Evolutionary conservation across 2,329 filamentous ascomycete species (phyloP).

Genomic region (Ophiosphaerella narmari): DNA sequence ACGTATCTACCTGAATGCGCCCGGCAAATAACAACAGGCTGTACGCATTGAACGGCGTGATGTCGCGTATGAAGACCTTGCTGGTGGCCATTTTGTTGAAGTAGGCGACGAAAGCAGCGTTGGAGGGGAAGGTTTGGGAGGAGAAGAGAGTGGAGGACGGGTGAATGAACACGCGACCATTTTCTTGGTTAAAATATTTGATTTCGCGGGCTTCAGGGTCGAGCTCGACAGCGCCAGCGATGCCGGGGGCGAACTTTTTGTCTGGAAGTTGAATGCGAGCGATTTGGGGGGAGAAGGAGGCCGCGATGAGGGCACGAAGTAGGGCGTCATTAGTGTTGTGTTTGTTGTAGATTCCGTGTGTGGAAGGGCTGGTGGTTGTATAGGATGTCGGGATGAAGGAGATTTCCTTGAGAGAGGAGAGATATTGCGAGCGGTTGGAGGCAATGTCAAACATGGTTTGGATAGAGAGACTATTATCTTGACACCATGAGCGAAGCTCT

Average conservation of each 20-base stretch:
- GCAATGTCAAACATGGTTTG: conserved; percentile 87
- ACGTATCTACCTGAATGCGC: conserved; percentile 80
- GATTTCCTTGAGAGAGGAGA: conserved; percentile 81
- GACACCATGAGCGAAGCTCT: conserved; percentile 76
- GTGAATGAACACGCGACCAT: conserved; percentile 82
- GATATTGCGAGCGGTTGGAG: conserved; percentile 83
- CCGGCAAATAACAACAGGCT: conserved; percentile 87
- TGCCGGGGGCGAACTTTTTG: conserved; percentile 88
- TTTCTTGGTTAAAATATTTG: conserved; percentile 74
- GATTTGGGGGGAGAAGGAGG: conserved; percentile 73
- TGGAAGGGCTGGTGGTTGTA: conserved; percentile 31
- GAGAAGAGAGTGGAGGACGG: conserved; percentile 86
- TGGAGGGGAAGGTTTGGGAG: conserved; percentile 74
- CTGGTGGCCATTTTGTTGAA: conserved; percentile 90
- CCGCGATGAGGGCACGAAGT: conserved; percentile 55
- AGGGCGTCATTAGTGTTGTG: conserved; percentile 54
- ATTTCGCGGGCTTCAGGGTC: conserved; percentile 92
- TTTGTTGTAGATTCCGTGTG: conserved; percentile 51
- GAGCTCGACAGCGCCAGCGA: conserved; percentile 87
- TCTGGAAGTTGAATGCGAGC: conserved; percentile 91
- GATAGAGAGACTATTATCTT: conserved; percentile 80
- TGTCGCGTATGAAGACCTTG: conserved; percentile 88
- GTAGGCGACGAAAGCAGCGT: conserved; percentile 81
- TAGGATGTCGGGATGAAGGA: conserved; percentile 67
- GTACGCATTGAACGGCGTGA: conserved; percentile 93